Percentiles rank a stretch among this genome's conserved stretches.
phyloP scores from a whole-genome alignment of 2,329 filamentous ascomycete species.

The Septoria petroselini region DNA sequence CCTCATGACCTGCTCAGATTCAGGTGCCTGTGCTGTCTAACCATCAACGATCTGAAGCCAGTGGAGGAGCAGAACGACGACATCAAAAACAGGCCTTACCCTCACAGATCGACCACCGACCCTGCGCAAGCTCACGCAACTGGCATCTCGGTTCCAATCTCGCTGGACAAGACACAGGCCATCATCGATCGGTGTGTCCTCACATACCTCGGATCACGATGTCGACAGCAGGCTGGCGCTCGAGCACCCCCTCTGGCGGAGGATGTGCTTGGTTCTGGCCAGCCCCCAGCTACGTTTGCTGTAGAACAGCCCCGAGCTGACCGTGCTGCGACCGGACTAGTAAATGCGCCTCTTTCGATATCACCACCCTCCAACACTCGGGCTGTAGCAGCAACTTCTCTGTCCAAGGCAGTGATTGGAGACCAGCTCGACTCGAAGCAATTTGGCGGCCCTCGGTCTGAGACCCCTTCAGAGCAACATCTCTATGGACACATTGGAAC shows the following conservation, averaged over 20 bases:
- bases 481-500: slow-evolving; percentile 5
- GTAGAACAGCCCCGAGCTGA: not conserved
- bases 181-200: slow-evolving; percentile 57
- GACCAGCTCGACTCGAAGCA: slow-evolving; percentile 31
- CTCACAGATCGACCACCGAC: slow-evolving; percentile 22
- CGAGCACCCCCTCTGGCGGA: too few relatives aligned
- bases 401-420: slow-evolving; percentile 27
- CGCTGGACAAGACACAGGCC: slow-evolving; percentile 57
- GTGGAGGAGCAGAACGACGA: slow-evolving; percentile 26
- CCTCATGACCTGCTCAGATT: slow-evolving; percentile 70
- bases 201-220: slow-evolving; percentile 47
- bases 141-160: slow-evolving; percentile 33
- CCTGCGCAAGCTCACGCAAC: slow-evolving; percentile 18
- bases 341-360: slow-evolving; percentile 28
- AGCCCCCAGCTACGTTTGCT: slow-evolving; percentile 16
- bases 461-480: slow-evolving; percentile 24
- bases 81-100: slow-evolving; percentile 21
- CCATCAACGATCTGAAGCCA: slow-evolving; percentile 70
- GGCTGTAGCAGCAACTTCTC: slow-evolving; percentile 3
- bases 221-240: slow-evolving; percentile 26
- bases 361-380: slow-evolving; percentile 29
- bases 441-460: slow-evolving; percentile 26
- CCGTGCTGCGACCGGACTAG: slow-evolving; percentile 6
- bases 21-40: slow-evolving; percentile 78
- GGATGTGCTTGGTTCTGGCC: slow-evolving; percentile 21